Evolutionary conservation across 106 monocot genomes (phyloP).

Genomic region (Allium sativum): DNA sequence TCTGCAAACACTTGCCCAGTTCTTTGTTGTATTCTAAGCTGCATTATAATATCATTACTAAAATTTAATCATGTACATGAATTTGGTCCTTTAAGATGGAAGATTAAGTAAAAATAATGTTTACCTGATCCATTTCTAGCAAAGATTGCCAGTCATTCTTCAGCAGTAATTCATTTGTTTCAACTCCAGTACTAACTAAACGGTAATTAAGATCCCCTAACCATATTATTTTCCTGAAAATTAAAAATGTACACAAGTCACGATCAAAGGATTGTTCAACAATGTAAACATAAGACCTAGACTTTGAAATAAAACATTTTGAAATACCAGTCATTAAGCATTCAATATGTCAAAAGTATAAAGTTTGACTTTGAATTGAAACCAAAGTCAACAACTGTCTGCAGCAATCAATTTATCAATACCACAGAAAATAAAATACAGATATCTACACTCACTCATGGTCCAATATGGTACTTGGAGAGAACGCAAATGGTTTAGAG

Average conservation of each 20-base stretch:
- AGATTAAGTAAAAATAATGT: not conserved
- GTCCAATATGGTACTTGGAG: slow-evolving; percentile 57
- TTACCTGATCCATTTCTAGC: slow-evolving; percentile 73
- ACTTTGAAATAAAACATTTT: no score
- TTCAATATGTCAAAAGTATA: not conserved
- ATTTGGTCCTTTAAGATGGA: not conserved
- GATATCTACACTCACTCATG: slow-evolving; percentile 51
- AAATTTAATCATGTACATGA: not conserved
- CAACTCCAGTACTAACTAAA: slow-evolving; percentile 19
- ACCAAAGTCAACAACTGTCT: not conserved
- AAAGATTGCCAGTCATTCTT: slow-evolving; percentile 56
- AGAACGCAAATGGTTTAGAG: not conserved
- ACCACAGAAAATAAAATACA: not conserved
- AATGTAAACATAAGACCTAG: no score
- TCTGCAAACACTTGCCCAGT: slow-evolving; percentile 55
- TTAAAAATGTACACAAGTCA: not conserved
- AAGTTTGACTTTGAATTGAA: not conserved
- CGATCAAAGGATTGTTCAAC: no score
- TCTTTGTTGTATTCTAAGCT: slow-evolving; percentile 53
- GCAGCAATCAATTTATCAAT: no score
- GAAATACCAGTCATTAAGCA: not conserved
- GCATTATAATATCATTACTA: not conserved
- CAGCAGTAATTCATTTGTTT: slow-evolving; percentile 31
- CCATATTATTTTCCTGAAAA: slow-evolving; percentile 70
- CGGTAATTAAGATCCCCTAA: slow-evolving; percentile 85